Evolutionary conservation across 2,329 filamentous ascomycete species (phyloP), one percentile per base, ranked within the genome.

Genomic region (Aspergillus ruber): DNA sequence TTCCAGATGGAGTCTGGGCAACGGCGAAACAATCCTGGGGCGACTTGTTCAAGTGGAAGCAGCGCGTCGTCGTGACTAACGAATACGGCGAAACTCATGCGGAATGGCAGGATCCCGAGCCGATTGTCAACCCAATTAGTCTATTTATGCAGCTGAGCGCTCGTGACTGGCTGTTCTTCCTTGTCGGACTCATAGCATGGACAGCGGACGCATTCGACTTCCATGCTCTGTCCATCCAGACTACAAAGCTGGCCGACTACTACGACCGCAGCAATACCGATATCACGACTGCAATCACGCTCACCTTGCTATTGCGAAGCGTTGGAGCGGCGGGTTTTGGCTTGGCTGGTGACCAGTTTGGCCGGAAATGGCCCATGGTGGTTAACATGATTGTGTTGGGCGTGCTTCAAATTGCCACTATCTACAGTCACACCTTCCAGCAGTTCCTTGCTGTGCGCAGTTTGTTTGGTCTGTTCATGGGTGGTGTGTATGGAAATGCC

Each of bases 151-250:
- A 83, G 67, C 75, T 93, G 13, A 78, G 75, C 3, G 71, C 73
- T 20, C 79, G 75, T 50, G 82, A 86, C 62, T 91, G 87, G 86
- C 61, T 86, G 13, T 90, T 87, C 72, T 83, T 91, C 70, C 54
- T 86, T 36, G 84, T 89, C 9, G 87, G 86, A 3, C 82, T 90
- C 61, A 67, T 78, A 29, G 83, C 86, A 13, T 91, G 88, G 88
- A 86, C 81, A 1, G 86, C 86, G 48, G 88, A 91, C 64, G 86
- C 87, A 3, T 91, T 90, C 64, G 87, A 90, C 67, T 91, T 90
- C 63, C 86, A 90, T 67, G 85, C 87, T 21, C 75, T 91, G 7
- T 86, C 83, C 4, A 87, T 91, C 54, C 86, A 90, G 65, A 87
- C 86, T 3, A 78, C 78, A 56, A 88, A 89, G 69, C 73, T 90